Base-by-base conservation (phyloP, 306 rosid species). In the Corylus americana region DNA sequence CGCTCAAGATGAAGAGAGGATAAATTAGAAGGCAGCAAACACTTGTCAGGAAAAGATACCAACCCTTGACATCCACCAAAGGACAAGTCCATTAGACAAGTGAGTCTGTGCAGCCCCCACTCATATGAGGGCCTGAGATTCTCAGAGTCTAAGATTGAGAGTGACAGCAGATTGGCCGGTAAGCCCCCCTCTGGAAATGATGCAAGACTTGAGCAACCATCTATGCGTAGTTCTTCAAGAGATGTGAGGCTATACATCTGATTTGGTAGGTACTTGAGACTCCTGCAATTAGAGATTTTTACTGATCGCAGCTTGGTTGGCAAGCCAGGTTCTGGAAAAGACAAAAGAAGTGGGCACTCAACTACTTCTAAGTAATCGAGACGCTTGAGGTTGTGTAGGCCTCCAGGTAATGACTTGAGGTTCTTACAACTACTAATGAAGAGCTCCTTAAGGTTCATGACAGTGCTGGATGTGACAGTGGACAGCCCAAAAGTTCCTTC, bases 91-190 rank as follows among this genome's bases (percentile, higher is more conserved):
- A 69, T 12, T 59, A 83, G 84, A 66, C 78, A 48, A 55, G 75
- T 42, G 55, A 83, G 81, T 50, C 81, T 70, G 73, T 83, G 86
- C 72, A 83, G 53, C 18, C 86, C 83, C 86, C 81, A 83, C 50
- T 79, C 57, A 4, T 70, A 79, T 45, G 87, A 75, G 29, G 87
- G 87, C 74, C 16, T 35, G 48, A 83, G 78, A 47, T 76, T 71
- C 70, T 71, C 79, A 9, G 81, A 83, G 53, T 79, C 81, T 62
- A 79, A 35, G 18, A 79, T 39, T 1, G 76, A 75, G 54, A 83
- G 75, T 1, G 81, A 83, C 18, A 22, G 2, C 31, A 83, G 81
- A 67, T 79, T 83, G 55, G 73, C 58, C 0, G 87, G 87, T 45
- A 83, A 57, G 3, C 87, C 87, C 35, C 72, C 87, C 3, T 55